Evolutionary conservation across 805 yeast genomes (phyloP).

Genomic region (Lipomyces chichibuensis): DNA sequence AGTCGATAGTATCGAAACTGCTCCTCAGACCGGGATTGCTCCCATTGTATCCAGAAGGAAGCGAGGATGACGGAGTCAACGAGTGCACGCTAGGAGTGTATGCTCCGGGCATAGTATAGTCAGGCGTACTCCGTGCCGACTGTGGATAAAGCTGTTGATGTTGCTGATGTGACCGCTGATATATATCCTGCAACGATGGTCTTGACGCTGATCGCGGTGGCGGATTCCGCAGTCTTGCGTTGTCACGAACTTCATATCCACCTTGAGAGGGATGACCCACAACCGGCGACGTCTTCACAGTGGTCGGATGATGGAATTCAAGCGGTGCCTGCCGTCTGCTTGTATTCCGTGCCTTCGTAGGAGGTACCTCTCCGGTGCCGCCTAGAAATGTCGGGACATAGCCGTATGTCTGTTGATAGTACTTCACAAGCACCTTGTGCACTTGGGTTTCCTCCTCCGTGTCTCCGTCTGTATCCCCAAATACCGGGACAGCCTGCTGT

Average conservation of each 20-base stretch:
- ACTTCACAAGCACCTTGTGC: conserved; percentile 28
- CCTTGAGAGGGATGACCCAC: not conserved
- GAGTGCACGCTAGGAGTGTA: not conserved
- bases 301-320: not conserved
- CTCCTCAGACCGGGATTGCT: not conserved
- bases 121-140: conserved; percentile 2
- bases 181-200: conserved; percentile 30
- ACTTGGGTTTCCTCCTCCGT: conserved; percentile 33
- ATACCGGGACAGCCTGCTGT: conserved; percentile 14
- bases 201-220: conserved; percentile 16
- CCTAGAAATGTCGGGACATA: conserved; percentile 29
- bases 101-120: conserved; percentile 7
- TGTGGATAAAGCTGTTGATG: conserved; percentile 5
- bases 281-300: not conserved
- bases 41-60: not conserved
- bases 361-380: conserved; percentile 10
- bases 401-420: conserved; percentile 24
- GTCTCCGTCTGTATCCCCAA: conserved; percentile 29
- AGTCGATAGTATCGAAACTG: conserved; percentile 25
- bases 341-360: not conserved
- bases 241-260: not conserved
- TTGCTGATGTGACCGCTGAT: conserved; percentile 25
- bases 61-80: not conserved
- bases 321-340: not conserved
- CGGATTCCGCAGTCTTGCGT: not conserved